These are phyloP conservation scores for Hymenoscyphus repandus DNA, from an alignment of 2,329 filamentous ascomycete species.

Conservation along the genomic window DNA sequence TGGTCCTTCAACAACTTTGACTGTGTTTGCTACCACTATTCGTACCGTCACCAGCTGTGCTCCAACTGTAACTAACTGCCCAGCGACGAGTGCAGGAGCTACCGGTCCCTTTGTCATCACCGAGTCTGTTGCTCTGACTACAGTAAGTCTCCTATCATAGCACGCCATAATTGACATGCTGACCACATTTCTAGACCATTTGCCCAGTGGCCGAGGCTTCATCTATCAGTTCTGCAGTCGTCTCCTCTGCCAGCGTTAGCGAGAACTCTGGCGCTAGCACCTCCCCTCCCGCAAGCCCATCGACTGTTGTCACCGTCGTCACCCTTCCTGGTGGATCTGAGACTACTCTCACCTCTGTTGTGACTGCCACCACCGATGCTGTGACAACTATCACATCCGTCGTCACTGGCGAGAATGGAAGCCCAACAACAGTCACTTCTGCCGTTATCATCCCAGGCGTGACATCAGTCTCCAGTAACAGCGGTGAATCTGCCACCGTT, in stretches of 20 bases:
- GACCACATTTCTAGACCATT: not conserved
- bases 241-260: not conserved
- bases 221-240: not conserved
- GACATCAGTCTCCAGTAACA: not conserved
- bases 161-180: not conserved
- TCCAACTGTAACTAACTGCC: constrained; percentile 3
- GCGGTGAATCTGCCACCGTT: not conserved
- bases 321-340: not conserved
- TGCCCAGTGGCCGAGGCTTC: not conserved
- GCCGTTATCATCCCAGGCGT: not conserved
- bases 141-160: not conserved
- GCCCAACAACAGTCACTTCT: not conserved
- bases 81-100: not conserved
- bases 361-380: not conserved
- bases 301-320: not conserved
- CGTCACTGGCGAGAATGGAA: not conserved
- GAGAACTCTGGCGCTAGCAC: not conserved
- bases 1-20: not conserved
- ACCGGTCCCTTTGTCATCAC: not conserved
- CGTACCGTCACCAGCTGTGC: constrained; percentile 1
- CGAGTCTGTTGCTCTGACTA: not conserved
- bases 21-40: not conserved
- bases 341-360: not conserved
- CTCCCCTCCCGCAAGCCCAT: not conserved
- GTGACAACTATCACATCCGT: not conserved